Evolutionary conservation across 2,329 filamentous ascomycete species (phyloP).

Genomic region (Akanthomyces dipterigenus): DNA sequence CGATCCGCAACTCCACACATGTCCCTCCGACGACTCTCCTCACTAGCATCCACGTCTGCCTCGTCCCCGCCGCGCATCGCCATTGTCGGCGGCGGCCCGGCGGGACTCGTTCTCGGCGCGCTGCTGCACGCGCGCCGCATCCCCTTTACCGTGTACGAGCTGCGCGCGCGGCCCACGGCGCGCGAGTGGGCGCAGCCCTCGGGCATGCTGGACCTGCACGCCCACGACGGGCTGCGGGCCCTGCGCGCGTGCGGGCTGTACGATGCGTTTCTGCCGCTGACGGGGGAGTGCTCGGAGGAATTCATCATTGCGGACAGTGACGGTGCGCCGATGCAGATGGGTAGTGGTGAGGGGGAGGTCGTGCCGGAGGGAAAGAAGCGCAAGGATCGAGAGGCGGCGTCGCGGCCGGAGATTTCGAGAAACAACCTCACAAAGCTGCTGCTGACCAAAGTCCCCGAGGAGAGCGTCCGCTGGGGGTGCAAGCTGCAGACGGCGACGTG

Average conservation of each 20-base stretch:
- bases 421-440: constrained; percentile 30
- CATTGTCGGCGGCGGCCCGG: constrained; percentile 39
- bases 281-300: constrained; percentile 35
- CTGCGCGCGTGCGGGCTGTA: constrained; percentile 38
- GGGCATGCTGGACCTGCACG: constrained; percentile 45
- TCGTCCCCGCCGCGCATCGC: constrained; percentile 25
- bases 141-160: constrained; percentile 30
- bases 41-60: neutral
- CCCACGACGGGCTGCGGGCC: constrained; percentile 36
- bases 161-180: constrained; percentile 22
- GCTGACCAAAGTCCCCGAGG: constrained; percentile 22
- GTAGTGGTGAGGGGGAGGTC: constrained; percentile 8
- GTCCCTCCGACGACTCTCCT: neutral
- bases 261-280: constrained; percentile 67
- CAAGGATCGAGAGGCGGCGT: neutral
- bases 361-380: neutral
- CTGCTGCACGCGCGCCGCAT: constrained; percentile 35
- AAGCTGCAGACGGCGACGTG: constrained; percentile 25
- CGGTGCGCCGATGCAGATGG: constrained; percentile 17
- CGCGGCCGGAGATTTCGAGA: constrained; percentile 33
- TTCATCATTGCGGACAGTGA: constrained; percentile 26
- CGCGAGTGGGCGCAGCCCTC: constrained; percentile 21
- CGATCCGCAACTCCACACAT: neutral
- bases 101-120: constrained; percentile 40
- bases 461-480: constrained; percentile 23